Evolutionary conservation across 164 flowering plant species (phyloP), one percentile per base, ranked within the genome.

Genomic region (Berberis vulgaris): DNA sequence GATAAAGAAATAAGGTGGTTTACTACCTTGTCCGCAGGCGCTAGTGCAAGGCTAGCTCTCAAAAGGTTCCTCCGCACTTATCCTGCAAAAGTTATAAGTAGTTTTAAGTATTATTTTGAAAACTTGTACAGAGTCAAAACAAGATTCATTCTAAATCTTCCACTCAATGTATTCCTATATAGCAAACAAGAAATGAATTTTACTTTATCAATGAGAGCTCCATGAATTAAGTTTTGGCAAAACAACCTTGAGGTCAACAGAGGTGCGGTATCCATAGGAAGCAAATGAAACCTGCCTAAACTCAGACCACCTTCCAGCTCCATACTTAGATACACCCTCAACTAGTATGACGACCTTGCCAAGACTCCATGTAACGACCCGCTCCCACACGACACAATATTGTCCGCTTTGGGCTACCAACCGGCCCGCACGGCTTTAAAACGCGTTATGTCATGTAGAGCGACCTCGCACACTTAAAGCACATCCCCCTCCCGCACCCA

Each of bases 221-320:
- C 52, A 40, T 0, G 5, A 45, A 26, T 26, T 26, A 26, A 26
- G 26, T 26, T 26, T 11, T 53, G 49, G 58, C n/a, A 13, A 1
- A 10, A 10, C 54, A 45, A 49, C 12, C 64, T 94, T 94, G 59
- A 94, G 87, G 77, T 94, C 99, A 65, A 94, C 99, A 40, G 99
- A 83, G 41, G 99, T 91, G 13, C 97, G 91, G 69, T 87, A 84
- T 41, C 90, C 66, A 70, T 75, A 78, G 2, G 97, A 87, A 55
- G 97, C 79, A 79, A 94, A 94, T 43, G 96, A 75, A 72, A 89
- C 74, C 67, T 83, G 73, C 78, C 87, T 94, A 49, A 94, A 91
- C 83, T 94, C 96, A 62, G 99, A 94, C 99, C 99, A 94, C 74
- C 87, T 87, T 57, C 99, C 99, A 71, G 87, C 87, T 62, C 97